Conservation (phyloP, 129 eudicot genomes). For the Sambucus nigra region DNA sequence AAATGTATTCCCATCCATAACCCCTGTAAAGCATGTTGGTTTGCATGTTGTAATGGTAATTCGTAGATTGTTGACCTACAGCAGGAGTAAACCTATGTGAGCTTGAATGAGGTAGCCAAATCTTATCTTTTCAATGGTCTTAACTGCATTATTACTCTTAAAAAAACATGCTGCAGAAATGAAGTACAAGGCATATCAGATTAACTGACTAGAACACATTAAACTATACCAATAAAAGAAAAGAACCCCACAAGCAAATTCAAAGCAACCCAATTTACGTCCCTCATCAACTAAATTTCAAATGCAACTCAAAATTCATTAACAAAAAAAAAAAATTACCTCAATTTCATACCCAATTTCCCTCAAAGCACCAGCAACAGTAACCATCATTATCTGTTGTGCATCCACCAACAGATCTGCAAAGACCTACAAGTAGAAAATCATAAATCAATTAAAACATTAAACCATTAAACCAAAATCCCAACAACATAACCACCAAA, state of each 20-base stretch:
- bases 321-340: constrained; percentile 52
- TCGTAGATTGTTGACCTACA: too few species aligned
- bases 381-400: constrained; percentile 76
- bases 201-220: not conserved
- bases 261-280: not conserved
- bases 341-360: constrained; percentile 85
- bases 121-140: too few species aligned
- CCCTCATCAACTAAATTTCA: too few species aligned
- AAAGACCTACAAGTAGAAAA: constrained; percentile 49
- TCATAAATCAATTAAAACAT: not conserved
- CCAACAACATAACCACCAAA: not conserved
- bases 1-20: too few species aligned
- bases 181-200: not conserved
- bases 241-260: not conserved
- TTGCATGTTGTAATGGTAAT: too few species aligned
- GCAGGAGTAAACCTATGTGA: too few species aligned
- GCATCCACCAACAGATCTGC: constrained; percentile 79
- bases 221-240: not conserved
- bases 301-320: not conserved
- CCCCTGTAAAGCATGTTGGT: too few species aligned
- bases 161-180: too few species aligned
- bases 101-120: too few species aligned
- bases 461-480: too few species aligned
- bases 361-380: constrained; percentile 60
- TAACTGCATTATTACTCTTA: too few species aligned